A percentile compares a stretch with the other conserved stretches of the same genome.
Conservation (phyloP, 2,329 filamentous ascomycete species). For the Xylaria sp. region DNA sequence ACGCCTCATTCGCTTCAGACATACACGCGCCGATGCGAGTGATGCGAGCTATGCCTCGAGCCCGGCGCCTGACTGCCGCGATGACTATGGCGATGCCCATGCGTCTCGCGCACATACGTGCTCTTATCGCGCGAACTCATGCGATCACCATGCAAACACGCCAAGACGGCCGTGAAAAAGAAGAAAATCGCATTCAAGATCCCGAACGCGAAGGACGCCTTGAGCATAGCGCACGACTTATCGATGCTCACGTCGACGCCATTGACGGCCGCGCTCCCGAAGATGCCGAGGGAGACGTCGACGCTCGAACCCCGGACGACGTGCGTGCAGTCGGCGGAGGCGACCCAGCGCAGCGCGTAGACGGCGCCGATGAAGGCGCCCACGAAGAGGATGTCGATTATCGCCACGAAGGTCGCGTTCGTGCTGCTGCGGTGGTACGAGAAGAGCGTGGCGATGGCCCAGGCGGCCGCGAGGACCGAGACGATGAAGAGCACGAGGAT, state of each 20-base stretch:
- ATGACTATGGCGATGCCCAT: slow-evolving; percentile 60
- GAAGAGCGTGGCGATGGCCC: slow-evolving; percentile 74
- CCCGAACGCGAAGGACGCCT: slow-evolving; percentile 86
- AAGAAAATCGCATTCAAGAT: slow-evolving; percentile 91
- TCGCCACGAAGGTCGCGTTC: slow-evolving; percentile 70
- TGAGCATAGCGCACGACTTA: slow-evolving; percentile 91
- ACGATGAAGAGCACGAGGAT: slow-evolving; percentile 76
- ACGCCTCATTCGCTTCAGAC: slow-evolving; percentile 54
- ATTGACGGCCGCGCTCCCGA: slow-evolving; percentile 64
- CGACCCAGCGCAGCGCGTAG: slow-evolving; percentile 69
- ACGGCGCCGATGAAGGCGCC: slow-evolving; percentile 73
- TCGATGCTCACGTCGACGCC: slow-evolving; percentile 66
- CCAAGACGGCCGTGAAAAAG: slow-evolving; percentile 78
- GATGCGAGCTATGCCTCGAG: slow-evolving; percentile 55
- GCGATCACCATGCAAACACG: slow-evolving; percentile 66
- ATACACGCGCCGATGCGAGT: slow-evolving; percentile 64
- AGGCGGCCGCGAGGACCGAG: slow-evolving; percentile 70
- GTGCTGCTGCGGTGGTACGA: slow-evolving; percentile 70
- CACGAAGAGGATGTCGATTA: slow-evolving; percentile 71
- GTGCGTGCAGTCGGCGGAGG: slow-evolving; percentile 73
- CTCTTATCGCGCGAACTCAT: slow-evolving; percentile 51
- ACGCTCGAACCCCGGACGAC: slow-evolving; percentile 63
- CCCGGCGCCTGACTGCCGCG: slow-evolving; percentile 55
- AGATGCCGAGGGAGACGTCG: slow-evolving; percentile 69
- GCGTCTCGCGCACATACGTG: slow-evolving; percentile 58